Conservation (phyloP, 2,329 filamentous ascomycete genomes). For the Orbilia quercus region DNA sequence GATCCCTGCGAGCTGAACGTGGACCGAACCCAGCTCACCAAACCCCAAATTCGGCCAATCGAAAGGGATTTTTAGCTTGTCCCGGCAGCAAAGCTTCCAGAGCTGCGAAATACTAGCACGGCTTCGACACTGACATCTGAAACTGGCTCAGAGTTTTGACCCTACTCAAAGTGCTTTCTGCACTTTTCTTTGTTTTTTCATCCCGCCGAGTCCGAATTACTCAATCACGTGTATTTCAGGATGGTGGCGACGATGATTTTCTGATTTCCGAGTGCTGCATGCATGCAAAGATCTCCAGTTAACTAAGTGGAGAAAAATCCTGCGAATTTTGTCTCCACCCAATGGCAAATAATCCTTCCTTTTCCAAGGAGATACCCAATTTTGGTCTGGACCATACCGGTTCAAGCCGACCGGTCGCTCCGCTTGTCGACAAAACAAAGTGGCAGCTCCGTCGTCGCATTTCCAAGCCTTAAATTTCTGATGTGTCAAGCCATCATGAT, state of each 20-base stretch:
- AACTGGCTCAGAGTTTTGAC: too few species aligned
- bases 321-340: conserved; percentile 16
- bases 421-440: conserved; percentile 15
- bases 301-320: conserved; percentile 16
- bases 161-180: too few species aligned
- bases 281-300: neutral
- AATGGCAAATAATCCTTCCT: conserved; percentile 19
- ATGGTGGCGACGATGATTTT: neutral
- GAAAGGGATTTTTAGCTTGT: too few species aligned
- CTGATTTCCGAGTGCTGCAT: neutral
- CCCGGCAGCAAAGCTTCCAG: too few species aligned
- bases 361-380: conserved; percentile 10
- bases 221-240: too few species aligned
- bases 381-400: conserved; percentile 20
- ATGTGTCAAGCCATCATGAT: conserved; percentile 14
- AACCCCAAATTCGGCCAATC: too few species aligned
- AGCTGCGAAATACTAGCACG: too few species aligned
- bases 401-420: conserved; percentile 17
- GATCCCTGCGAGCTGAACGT: too few species aligned
- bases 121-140: too few species aligned
- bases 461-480: conserved; percentile 11
- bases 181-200: too few species aligned
- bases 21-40: too few species aligned
- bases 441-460: conserved; percentile 25
- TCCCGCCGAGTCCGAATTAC: too few species aligned